phyloP scores from a whole-genome alignment of 495 filamentous ascomycete genomes.

The Penicillium maclennaniae region DNA sequence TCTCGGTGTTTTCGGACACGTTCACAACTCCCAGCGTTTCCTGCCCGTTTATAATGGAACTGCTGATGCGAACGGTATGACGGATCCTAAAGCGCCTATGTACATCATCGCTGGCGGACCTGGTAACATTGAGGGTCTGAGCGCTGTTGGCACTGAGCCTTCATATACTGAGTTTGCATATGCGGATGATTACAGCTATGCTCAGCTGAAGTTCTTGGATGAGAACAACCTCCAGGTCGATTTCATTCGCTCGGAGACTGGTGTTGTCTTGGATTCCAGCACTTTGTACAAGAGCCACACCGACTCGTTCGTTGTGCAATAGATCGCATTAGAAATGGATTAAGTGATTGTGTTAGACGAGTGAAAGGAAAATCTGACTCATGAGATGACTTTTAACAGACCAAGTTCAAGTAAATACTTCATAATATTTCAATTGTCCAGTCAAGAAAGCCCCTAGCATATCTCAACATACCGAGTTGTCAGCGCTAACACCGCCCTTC shows the following conservation, averaged over 20 bases:
- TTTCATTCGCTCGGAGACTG: conserved; percentile 47
- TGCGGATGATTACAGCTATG: conserved; percentile 53
- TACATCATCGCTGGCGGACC: conserved; percentile 51
- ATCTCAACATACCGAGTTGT: not conserved
- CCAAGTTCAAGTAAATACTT: too few relatives aligned
- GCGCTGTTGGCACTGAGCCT: conserved; percentile 35
- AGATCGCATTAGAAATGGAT: not conserved
- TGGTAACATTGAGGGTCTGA: conserved; percentile 46
- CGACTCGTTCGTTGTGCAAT: conserved; percentile 49
- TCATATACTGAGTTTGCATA: conserved; percentile 52
- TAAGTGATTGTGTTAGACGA: not conserved
- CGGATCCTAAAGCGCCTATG: conserved; percentile 53
- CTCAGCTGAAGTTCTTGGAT: conserved; percentile 32
- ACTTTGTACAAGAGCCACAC: conserved; percentile 50
- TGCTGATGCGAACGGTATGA: conserved; percentile 44
- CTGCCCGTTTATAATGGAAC: conserved; percentile 39
- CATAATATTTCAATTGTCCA: not conserved
- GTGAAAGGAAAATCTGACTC: not conserved
- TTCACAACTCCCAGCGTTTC: conserved; percentile 54
- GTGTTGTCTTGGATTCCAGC: conserved; percentile 49
- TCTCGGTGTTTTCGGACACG: conserved; percentile 58
- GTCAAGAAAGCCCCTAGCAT: not conserved
- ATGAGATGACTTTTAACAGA: not conserved
- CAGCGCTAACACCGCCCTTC: not conserved
- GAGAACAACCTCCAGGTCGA: conserved; percentile 33